A percentile compares a stretch with the other conserved stretches of the same genome.
These are phyloP conservation scores for Lipomyces starkeyi DNA, from an alignment of 805 yeast genomes.

Conservation along the genomic window DNA sequence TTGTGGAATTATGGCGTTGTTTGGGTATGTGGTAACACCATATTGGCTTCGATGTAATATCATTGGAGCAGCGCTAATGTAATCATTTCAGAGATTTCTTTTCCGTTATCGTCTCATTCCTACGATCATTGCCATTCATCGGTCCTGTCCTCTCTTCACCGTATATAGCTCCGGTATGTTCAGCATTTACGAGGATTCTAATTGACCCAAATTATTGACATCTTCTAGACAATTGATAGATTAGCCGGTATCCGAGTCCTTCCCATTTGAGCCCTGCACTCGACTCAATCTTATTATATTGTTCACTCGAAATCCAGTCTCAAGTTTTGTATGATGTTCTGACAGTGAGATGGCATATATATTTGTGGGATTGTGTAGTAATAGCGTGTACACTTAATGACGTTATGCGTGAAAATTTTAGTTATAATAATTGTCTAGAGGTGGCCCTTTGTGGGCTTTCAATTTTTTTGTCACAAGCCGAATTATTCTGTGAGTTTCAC, in stretches of 20 bases:
- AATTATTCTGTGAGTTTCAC: neutral
- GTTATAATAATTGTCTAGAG: neutral
- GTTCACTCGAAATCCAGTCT: neutral
- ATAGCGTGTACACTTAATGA: neutral
- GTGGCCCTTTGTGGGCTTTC: neutral
- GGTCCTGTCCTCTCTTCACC: slow-evolving; percentile 88
- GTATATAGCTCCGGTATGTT: slow-evolving; percentile 69
- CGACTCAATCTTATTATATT: neutral
- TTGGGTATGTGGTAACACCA: slow-evolving; percentile 52
- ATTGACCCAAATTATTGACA: slow-evolving; percentile 2
- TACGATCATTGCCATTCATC: slow-evolving; percentile 84
- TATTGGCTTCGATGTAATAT: neutral
- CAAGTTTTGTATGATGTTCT: neutral
- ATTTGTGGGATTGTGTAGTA: neutral
- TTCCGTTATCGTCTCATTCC: slow-evolving; percentile 79
- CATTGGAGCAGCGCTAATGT: neutral
- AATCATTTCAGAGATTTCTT: slow-evolving; percentile 70
- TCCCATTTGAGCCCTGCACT: slow-evolving; percentile 56
- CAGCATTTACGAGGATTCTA: neutral
- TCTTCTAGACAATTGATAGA: slow-evolving; percentile 53
- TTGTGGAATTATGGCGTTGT: slow-evolving; percentile 85
- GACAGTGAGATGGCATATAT: neutral
- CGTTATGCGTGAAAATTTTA: neutral
- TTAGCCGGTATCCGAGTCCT: slow-evolving; percentile 70
- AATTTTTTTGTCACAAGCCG: too few species aligned